phyloP scores from a whole-genome alignment of 768 basidiomycete genomes.

The Lyophyllum decastes region DNA sequence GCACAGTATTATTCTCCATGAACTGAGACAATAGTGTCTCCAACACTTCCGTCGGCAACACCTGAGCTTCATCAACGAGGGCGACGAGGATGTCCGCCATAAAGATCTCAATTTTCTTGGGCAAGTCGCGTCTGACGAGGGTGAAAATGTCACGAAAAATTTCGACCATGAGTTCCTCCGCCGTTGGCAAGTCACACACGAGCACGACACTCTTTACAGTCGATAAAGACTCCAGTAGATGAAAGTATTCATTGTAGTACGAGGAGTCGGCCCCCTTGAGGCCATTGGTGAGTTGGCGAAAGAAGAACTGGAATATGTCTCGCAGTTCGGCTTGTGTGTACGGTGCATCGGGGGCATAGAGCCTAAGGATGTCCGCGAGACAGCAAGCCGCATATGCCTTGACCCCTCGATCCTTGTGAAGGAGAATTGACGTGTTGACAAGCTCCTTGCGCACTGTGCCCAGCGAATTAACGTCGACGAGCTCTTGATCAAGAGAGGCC shows the following conservation, averaged over 20 bases:
- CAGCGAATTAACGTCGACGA: conserved; percentile 75
- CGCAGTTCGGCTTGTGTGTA: conserved; percentile 86
- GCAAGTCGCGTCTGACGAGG: conserved; percentile 68
- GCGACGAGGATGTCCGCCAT: conserved; percentile 90
- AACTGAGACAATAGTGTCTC: conserved; percentile 87
- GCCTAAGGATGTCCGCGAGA: conserved; percentile 87
- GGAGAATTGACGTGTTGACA: conserved; percentile 73
- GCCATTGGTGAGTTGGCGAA: conserved; percentile 75
- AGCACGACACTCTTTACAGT: conserved; percentile 95
- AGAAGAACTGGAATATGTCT: conserved; percentile 98
- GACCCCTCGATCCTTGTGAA: conserved; percentile 95
- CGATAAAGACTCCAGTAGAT: conserved; percentile 90
- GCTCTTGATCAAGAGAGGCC: conserved; percentile 85
- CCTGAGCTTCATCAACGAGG: conserved; percentile 82
- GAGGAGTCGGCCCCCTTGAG: conserved; percentile 77
- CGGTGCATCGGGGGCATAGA: conserved; percentile 97
- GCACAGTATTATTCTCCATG: conserved; percentile 71
- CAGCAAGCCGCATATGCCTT: conserved; percentile 95
- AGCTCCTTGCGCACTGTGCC: conserved; percentile 74
- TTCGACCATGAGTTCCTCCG: conserved; percentile 81
- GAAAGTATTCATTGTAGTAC: conserved; percentile 92
- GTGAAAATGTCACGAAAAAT: conserved; percentile 85
- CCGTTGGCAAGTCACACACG: conserved; percentile 86
- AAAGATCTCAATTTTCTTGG: conserved; percentile 82
- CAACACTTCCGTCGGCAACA: conserved; percentile 77